Percentiles rank a stretch among this genome's conserved stretches.
phyloP scores from a whole-genome alignment of 2,329 filamentous ascomycete genomes.

The Fusarium nanum region DNA sequence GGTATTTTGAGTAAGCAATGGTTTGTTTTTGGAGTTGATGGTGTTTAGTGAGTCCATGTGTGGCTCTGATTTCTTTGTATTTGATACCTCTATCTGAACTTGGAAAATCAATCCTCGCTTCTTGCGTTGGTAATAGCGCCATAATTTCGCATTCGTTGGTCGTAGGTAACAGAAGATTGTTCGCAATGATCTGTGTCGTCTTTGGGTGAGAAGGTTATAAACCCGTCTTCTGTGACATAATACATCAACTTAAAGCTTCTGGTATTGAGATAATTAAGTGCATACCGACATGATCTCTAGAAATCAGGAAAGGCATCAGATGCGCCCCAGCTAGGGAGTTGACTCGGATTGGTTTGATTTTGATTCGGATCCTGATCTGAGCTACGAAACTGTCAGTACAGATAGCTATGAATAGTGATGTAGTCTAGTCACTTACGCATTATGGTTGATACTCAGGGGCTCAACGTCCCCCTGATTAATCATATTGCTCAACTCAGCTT shows the following conservation, averaged over 20 bases:
- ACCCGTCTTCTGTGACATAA: neutral
- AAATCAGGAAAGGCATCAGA: neutral
- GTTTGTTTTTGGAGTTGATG: slow-evolving; percentile 24
- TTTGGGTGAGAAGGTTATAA: neutral
- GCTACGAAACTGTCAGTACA: neutral
- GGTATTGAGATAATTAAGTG: neutral
- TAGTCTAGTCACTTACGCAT: neutral
- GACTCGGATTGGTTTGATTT: neutral
- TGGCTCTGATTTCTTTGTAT: slow-evolving; percentile 1
- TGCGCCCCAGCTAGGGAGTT: neutral
- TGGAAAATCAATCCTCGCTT: neutral
- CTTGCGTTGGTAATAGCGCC: neutral
- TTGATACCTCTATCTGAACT: slow-evolving; percentile 15
- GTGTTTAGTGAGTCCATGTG: slow-evolving; percentile 18
- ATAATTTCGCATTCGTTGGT: neutral
- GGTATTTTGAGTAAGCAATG: slow-evolving; percentile 70
- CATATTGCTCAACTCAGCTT: neutral
- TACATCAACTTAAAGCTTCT: neutral
- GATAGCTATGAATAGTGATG: neutral
- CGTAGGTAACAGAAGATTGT: neutral
- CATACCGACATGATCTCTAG: neutral
- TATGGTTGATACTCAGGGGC: neutral
- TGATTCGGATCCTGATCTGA: neutral
- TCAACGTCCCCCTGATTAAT: slow-evolving; percentile 8
- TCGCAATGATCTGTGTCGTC: neutral